Evolutionary conservation across 208 protist genomes (phyloP).

Genomic region (Trypanosoma rangeli): DNA sequence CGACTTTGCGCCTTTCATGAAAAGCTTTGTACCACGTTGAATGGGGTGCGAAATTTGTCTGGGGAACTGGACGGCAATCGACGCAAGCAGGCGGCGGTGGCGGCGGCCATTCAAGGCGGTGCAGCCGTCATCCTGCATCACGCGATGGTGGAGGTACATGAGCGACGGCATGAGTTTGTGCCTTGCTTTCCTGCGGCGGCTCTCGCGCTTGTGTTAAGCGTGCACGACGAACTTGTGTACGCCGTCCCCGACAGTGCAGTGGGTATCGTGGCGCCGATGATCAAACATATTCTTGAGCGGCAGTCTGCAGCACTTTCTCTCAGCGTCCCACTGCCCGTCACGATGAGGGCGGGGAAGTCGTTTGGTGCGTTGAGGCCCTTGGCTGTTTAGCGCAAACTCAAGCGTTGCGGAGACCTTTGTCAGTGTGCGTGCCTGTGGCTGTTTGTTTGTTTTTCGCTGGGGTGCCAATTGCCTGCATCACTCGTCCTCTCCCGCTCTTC

Average conservation of each 20-base stretch:
- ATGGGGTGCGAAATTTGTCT: slow-evolving; percentile 43
- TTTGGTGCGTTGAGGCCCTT: slow-evolving; percentile 46
- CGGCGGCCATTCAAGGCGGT: slow-evolving; percentile 79
- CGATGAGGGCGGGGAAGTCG: slow-evolving; percentile 47
- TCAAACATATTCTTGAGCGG: slow-evolving; percentile 57
- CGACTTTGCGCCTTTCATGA: slow-evolving; percentile 42
- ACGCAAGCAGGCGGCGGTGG: slow-evolving; percentile 66
- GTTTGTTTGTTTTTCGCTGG: too few relatives aligned
- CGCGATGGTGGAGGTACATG: slow-evolving; percentile 74
- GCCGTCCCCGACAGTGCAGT: slow-evolving; percentile 45
- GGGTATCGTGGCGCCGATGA: slow-evolving; percentile 33
- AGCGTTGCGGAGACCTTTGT: neutral
- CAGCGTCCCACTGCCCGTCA: slow-evolving; percentile 61
- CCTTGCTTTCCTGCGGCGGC: slow-evolving; percentile 54
- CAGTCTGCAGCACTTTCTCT: slow-evolving; percentile 29
- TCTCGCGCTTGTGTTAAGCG: slow-evolving; percentile 54
- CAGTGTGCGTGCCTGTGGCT: too few relatives aligned
- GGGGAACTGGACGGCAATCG: slow-evolving; percentile 42
- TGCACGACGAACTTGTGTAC: slow-evolving; percentile 90
- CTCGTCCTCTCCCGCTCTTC: too few relatives aligned
- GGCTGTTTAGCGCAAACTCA: slow-evolving; percentile 1
- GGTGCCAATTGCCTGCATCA: too few relatives aligned
- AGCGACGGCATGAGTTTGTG: slow-evolving; percentile 50
- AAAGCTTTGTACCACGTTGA: slow-evolving; percentile 42
- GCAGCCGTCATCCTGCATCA: slow-evolving; percentile 82